Evolutionary conservation across 129 eudicot genomes (phyloP).

Genomic region (Escallonia herrerae): DNA sequence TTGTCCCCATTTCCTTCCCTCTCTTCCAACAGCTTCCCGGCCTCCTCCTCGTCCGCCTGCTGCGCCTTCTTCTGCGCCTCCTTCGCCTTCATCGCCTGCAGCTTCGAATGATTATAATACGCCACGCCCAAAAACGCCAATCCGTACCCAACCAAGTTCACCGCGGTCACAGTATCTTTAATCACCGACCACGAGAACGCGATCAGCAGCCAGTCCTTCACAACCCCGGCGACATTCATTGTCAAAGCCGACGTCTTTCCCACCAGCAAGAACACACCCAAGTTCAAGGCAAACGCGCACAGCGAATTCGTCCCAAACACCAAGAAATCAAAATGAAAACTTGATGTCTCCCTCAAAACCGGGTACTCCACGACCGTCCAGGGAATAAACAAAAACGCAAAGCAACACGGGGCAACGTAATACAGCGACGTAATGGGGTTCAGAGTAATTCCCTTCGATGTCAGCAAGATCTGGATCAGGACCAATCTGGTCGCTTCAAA

Average conservation of each 20-base stretch:
- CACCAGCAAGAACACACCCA: slow-evolving; percentile 45
- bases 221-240: slow-evolving; percentile 54
- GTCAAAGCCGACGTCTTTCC: slow-evolving; percentile 54
- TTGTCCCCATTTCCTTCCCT: slow-evolving; percentile 25
- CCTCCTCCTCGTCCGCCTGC: slow-evolving; percentile 23
- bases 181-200: slow-evolving; percentile 71
- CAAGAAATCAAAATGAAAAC: slow-evolving; percentile 37
- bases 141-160: slow-evolving; percentile 44
- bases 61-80: slow-evolving; percentile 39
- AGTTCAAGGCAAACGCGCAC: slow-evolving; percentile 39
- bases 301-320: slow-evolving; percentile 41
- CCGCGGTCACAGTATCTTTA: slow-evolving; percentile 48
- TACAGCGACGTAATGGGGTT: slow-evolving; percentile 39
- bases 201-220: slow-evolving; percentile 51
- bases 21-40: slow-evolving; percentile 37
- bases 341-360: slow-evolving; percentile 20
- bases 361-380: slow-evolving; percentile 40
- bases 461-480: slow-evolving; percentile 32
- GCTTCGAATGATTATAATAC: slow-evolving; percentile 38
- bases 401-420: slow-evolving; percentile 48
- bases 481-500: slow-evolving; percentile 46
- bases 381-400: slow-evolving; percentile 28
- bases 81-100: slow-evolving; percentile 47
- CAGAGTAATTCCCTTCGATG: slow-evolving; percentile 31
- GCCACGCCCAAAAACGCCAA: slow-evolving; percentile 53